A percentile compares a stretch with the other conserved stretches of the same genome.
phyloP scores from a whole-genome alignment of 2,329 filamentous ascomycete genomes.

The Coleophoma cylindrospora region DNA sequence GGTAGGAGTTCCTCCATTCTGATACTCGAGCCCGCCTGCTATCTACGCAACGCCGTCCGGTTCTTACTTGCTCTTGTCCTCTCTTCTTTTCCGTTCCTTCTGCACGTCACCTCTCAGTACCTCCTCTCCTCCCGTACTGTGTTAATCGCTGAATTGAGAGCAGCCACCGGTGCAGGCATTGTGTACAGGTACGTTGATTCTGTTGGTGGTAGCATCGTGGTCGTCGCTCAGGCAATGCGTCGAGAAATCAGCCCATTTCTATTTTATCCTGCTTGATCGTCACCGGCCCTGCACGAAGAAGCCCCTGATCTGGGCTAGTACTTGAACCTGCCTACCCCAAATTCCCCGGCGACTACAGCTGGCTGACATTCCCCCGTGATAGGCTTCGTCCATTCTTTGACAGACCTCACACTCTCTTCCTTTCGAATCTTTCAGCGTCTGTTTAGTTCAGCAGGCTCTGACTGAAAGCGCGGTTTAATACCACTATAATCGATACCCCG shows the following conservation, averaged over 20 bases:
- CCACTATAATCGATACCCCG: constrained; percentile 8
- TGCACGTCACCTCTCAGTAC: constrained; percentile 8
- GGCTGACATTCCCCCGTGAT: constrained; percentile 8
- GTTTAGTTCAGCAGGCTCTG: constrained; percentile 30
- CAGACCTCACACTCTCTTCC: constrained; percentile 13
- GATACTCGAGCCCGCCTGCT: constrained; percentile 1
- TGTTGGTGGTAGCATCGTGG: not conserved
- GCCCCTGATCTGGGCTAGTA: constrained; percentile 8
- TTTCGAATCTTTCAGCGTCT: constrained; percentile 14
- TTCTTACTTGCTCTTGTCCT: constrained; percentile 6
- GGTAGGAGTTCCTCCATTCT: not conserved
- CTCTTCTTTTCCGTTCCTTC: constrained; percentile 4
- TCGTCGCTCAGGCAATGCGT: too few species aligned
- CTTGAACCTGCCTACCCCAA: constrained; percentile 10
- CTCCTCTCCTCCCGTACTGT: not conserved
- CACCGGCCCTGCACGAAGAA: constrained; percentile 9
- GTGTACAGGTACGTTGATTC: constrained; percentile 22
- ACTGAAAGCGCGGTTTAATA: constrained; percentile 23
- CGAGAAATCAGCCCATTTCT: constrained; percentile 2
- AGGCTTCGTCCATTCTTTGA: constrained; percentile 17
- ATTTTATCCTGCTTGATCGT: constrained; percentile 6
- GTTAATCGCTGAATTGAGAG: constrained; percentile 6
- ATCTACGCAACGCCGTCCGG: not conserved
- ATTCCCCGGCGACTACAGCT: not conserved
- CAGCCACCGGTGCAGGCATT: constrained; percentile 28